Evolutionary conservation across 2,329 filamentous ascomycete genomes (phyloP).

Genomic region (Ophiostoma fasciatum): DNA sequence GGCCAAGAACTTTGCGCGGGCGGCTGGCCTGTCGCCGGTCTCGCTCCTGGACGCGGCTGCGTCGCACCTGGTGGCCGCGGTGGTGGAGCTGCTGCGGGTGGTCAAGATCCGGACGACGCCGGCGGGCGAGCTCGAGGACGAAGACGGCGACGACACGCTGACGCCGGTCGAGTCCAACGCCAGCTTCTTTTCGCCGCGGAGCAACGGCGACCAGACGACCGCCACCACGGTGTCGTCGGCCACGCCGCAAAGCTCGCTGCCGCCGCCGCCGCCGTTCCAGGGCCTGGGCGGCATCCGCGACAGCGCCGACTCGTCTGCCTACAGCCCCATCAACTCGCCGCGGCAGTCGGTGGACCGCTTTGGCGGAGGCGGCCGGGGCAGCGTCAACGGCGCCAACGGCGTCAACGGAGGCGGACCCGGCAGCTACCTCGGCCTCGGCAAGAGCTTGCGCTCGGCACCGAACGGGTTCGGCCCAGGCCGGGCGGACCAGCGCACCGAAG

Average conservation of each 20-base stretch:
- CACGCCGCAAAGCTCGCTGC: slow-evolving; percentile 25
- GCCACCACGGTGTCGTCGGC: slow-evolving; percentile 16
- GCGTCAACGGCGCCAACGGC: slow-evolving; percentile 8
- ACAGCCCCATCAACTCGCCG: slow-evolving; percentile 59
- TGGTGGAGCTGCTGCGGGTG: slow-evolving; percentile 70
- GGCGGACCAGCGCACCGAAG: slow-evolving; percentile 29
- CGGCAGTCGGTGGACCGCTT: slow-evolving; percentile 38
- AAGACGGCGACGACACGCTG: slow-evolving; percentile 52
- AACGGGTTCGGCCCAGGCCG: slow-evolving; percentile 21
- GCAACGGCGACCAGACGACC: slow-evolving; percentile 21
- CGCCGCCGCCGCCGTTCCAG: slow-evolving; percentile 41
- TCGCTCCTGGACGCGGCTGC: slow-evolving; percentile 86
- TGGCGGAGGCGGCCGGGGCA: slow-evolving; percentile 6
- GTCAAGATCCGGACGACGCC: slow-evolving; percentile 75
- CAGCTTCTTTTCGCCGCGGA: slow-evolving; percentile 51
- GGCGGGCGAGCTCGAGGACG: slow-evolving; percentile 59
- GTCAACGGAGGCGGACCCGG: slow-evolving; percentile 18
- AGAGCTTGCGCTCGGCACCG: slow-evolving; percentile 19
- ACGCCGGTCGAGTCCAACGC: slow-evolving; percentile 48
- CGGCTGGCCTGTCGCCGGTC: slow-evolving; percentile 78
- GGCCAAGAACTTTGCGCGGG: slow-evolving; percentile 75
- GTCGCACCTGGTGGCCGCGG: slow-evolving; percentile 70
- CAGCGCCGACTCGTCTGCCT: slow-evolving; percentile 57
- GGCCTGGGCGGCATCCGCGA: slow-evolving; percentile 39
- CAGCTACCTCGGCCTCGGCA: slow-evolving; percentile 22